Evolutionary conservation across 2,329 filamentous ascomycete genomes (phyloP).

Genomic region (Cordyceps militaris): DNA sequence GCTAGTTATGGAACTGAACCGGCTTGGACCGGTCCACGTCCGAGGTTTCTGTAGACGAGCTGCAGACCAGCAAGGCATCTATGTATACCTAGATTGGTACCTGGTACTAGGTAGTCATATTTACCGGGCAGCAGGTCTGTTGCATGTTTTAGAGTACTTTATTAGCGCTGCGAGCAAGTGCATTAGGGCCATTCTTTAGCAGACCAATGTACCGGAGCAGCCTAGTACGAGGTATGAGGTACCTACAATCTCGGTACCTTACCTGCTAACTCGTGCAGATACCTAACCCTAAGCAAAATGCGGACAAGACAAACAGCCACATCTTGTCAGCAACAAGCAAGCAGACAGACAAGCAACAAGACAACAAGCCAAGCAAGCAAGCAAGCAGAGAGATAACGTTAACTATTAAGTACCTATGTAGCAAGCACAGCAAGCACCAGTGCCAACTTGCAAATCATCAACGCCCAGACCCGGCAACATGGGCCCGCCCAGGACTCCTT

Average conservation of each 20-base stretch:
- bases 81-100: too few species aligned
- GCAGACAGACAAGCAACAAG: not conserved
- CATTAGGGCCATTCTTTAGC: not conserved
- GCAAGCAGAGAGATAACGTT: not conserved
- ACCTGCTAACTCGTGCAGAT: not conserved
- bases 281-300: not conserved
- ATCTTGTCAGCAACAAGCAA: not conserved
- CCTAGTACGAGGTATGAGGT: not conserved
- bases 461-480: not conserved
- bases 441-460: too few species aligned
- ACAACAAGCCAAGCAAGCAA: not conserved
- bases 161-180: not conserved
- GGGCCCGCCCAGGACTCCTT: not conserved
- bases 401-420: too few species aligned
- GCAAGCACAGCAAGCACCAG: too few species aligned
- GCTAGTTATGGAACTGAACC: too few species aligned
- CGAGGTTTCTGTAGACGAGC: too few species aligned
- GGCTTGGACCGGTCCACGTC: too few species aligned
- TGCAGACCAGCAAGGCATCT: too few species aligned
- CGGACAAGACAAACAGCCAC: too few species aligned
- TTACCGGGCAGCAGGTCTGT: not conserved
- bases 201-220: not conserved
- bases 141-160: not conserved
- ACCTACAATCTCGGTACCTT: not conserved
- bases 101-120: too few species aligned